Evolutionary conservation across 1,284 basidiomycete genomes (phyloP).

Genomic region (Calocybe gambosa): DNA sequence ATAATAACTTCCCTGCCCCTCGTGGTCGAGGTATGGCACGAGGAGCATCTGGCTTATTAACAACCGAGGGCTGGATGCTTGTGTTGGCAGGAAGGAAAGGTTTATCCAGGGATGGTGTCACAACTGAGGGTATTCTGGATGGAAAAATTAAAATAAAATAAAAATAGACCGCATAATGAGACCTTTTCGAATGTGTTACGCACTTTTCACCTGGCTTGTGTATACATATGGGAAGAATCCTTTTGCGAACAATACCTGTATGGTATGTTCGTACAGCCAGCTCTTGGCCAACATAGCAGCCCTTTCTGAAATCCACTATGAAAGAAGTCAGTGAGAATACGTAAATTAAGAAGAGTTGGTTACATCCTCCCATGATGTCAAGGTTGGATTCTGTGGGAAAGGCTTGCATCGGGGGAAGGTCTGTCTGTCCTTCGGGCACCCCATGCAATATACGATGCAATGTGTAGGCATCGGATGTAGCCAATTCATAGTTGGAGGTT

Average conservation of each 20-base stretch:
- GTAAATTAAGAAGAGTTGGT: slow-evolving; percentile 24
- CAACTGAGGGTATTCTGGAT: slow-evolving; percentile 13
- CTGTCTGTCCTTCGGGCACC: slow-evolving; percentile 81
- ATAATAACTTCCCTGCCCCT: slow-evolving; percentile 63
- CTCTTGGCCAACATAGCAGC: slow-evolving; percentile 98
- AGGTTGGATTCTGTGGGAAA: slow-evolving; percentile 94
- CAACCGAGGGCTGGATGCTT: slow-evolving; percentile 31
- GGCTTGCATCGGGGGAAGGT: slow-evolving; percentile 73
- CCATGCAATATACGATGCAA: slow-evolving; percentile 79
- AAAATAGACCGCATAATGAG: neutral
- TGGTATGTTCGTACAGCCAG: slow-evolving; percentile 96
- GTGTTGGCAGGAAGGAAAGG: slow-evolving; percentile 26
- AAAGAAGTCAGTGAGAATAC: slow-evolving; percentile 7
- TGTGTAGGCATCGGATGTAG: slow-evolving; percentile 54
- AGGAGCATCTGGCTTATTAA: slow-evolving; percentile 18
- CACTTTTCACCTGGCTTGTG: slow-evolving; percentile 27
- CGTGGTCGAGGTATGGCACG: slow-evolving; percentile 41
- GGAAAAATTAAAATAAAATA: neutral
- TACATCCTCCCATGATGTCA: slow-evolving; percentile 89
- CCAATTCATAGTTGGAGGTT: slow-evolving; percentile 47
- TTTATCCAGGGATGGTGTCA: slow-evolving; percentile 14
- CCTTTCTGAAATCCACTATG: slow-evolving; percentile 93
- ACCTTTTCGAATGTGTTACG: slow-evolving; percentile 8
- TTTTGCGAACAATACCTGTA: slow-evolving; percentile 88
- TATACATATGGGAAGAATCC: slow-evolving; percentile 76